Conservation (phyloP, 768 basidiomycete genomes). For the Naganishia antarctica region DNA sequence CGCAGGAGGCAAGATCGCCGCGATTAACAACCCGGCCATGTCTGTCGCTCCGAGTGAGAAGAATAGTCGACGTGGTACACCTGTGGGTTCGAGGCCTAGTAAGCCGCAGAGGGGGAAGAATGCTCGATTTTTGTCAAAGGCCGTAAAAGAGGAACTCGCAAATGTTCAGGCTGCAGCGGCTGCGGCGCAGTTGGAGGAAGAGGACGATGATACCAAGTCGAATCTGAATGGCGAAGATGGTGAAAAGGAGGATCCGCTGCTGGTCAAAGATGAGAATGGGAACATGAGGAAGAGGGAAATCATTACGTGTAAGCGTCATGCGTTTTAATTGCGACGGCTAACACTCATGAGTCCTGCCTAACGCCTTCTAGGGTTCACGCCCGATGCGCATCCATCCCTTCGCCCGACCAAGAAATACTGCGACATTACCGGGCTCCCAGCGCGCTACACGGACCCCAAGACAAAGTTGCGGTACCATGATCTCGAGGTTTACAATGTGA, state of each 20-base stretch:
- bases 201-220: constrained; percentile 21
- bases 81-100: background rate
- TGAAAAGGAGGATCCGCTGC: constrained; percentile 20
- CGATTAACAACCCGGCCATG: constrained; percentile 22
- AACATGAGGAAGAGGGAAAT: constrained; percentile 35
- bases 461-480: constrained; percentile 50
- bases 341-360: too few relatives aligned
- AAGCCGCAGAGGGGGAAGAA: constrained; percentile 18
- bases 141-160: constrained; percentile 28
- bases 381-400: constrained; percentile 49
- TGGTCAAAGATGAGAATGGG: constrained; percentile 5
- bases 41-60: background rate
- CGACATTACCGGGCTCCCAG: constrained; percentile 52
- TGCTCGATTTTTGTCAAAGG: constrained; percentile 21
- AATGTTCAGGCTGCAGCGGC: constrained; percentile 19
- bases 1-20: constrained; percentile 17
- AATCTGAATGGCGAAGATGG: constrained; percentile 27
- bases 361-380: constrained; percentile 44
- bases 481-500: constrained; percentile 50
- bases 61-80: constrained; percentile 22
- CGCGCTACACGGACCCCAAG: constrained; percentile 50
- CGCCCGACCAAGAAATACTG: constrained; percentile 52
- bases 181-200: constrained; percentile 27
- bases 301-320: constrained; percentile 48
- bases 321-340: too few relatives aligned